Percentiles rank a stretch among this genome's conserved stretches.
phyloP scores from a whole-genome alignment of 1,139 yeast species.

The Blastobotrys illinoisensis region DNA sequence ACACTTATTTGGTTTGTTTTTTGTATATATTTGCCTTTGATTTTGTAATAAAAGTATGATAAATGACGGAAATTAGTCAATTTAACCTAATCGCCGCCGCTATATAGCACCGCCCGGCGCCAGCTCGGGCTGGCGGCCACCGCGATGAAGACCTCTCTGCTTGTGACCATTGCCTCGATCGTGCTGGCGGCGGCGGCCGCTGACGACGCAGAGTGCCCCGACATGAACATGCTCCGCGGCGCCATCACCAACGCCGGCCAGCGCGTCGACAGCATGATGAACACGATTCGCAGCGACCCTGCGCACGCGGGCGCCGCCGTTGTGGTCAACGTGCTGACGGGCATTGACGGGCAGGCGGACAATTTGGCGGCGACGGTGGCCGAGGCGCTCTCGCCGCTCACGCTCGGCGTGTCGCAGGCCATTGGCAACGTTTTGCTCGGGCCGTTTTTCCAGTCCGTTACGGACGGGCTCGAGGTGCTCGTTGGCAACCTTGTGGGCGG shows the following conservation, averaged over 20 bases:
- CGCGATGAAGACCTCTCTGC: background rate
- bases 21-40: background rate
- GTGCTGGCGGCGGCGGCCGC: background rate
- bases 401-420: slow-evolving; percentile 25
- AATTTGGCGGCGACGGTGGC: slow-evolving; percentile 23
- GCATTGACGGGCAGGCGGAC: slow-evolving; percentile 32
- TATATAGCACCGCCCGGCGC: too few species aligned
- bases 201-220: background rate
- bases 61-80: background rate
- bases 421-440: slow-evolving; percentile 25
- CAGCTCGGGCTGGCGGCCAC: too few species aligned
- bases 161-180: background rate
- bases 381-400: slow-evolving; percentile 22
- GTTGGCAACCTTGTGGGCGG: slow-evolving; percentile 23
- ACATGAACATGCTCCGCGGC: background rate
- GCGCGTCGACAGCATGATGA: slow-evolving; percentile 1
- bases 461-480: slow-evolving; percentile 31
- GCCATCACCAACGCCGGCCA: background rate
- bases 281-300: slow-evolving; percentile 1
- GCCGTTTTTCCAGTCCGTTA: slow-evolving; percentile 30
- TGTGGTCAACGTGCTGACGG: slow-evolving; percentile 23
- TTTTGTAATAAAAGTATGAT: background rate
- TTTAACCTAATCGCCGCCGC: background rate
- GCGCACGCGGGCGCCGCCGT: slow-evolving; percentile 3
- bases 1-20: background rate